Base-by-base conservation (phyloP, 345 rosid species). In the Boechera retrofracta region DNA sequence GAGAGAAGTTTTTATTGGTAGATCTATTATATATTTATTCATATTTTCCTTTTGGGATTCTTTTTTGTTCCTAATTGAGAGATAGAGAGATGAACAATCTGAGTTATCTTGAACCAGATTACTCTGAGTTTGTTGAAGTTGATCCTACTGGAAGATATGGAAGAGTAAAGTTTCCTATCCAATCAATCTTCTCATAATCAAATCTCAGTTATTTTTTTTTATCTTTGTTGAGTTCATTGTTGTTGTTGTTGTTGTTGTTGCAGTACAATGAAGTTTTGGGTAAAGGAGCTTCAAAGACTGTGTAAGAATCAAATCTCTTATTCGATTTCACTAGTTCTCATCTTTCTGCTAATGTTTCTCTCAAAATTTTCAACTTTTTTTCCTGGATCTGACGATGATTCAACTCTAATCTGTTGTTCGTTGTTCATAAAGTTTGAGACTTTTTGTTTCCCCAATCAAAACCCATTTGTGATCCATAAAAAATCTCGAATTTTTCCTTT, bases 131-230 rank as follows among this genome's bases (percentile, higher is more conserved):
- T 85, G 88, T 93, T 78, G 99, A 96, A 83, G 92, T 91, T 85
- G 99, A 96, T 89, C 99, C 99, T 49, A 85, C 96, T 51, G 97
- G 99, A 81, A 89, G 99, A 91, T 95, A 95, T 82, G 96, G 98
- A 79, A 91, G 98, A 78, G 99, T 95, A 86, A 35, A 0, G 42
- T 38, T 61, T 72, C 57, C 13, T 78, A 31, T 35, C 64, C 64
- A 77, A 56, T 68, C 10, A 12, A 56, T 57, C 45, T 56, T 45
- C 52, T 73, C 64, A 15, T 28, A 4, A 24, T 74, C 52, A 72
- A 48, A 57, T 72, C 77, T 78, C 36, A 6, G 16, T 21, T 75
- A 7, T 60, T 38, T 72, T 28, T 55, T 45, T 72, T 61, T 57
- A 41, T 55, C 21, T 64, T 48, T 53, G 41, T 32, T 78, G 47